These are phyloP conservation scores for Voacanga thouarsii DNA, from an alignment of 257 asterid genomes.

Conservation along the genomic window DNA sequence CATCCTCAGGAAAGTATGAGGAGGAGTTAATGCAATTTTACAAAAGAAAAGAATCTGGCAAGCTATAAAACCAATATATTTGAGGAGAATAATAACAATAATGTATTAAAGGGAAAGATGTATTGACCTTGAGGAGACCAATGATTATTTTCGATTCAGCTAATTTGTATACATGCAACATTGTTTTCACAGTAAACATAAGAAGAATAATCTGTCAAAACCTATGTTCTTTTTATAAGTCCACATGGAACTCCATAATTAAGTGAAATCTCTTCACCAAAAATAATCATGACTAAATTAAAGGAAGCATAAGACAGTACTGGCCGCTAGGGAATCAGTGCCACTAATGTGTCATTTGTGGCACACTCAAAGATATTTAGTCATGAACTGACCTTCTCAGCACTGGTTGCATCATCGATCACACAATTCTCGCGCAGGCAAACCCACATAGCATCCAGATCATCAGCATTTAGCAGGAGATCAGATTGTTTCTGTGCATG, in stretches of 20 bases:
- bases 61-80: neutral
- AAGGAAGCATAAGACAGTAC: neutral
- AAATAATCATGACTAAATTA: neutral
- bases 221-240: neutral
- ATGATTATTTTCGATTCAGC: neutral
- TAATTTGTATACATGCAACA: neutral
- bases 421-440: slow-evolving; percentile 97
- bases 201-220: neutral
- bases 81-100: neutral
- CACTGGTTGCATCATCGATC: slow-evolving; percentile 98
- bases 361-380: neutral
- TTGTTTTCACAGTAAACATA: neutral
- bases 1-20: neutral
- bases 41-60: neutral
- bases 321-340: neutral
- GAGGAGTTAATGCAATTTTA: neutral
- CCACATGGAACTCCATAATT: neutral
- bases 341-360: no score
- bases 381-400: slow-evolving; percentile 69
- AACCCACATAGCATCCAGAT: slow-evolving; percentile 99
- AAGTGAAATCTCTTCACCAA: neutral
- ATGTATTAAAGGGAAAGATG: neutral
- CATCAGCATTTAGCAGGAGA: slow-evolving; percentile 96
- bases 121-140: neutral
- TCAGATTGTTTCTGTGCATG: slow-evolving; percentile 93